Evolutionary conservation across 768 basidiomycete genomes (phyloP).

Genomic region (Suillus ampliporus): DNA sequence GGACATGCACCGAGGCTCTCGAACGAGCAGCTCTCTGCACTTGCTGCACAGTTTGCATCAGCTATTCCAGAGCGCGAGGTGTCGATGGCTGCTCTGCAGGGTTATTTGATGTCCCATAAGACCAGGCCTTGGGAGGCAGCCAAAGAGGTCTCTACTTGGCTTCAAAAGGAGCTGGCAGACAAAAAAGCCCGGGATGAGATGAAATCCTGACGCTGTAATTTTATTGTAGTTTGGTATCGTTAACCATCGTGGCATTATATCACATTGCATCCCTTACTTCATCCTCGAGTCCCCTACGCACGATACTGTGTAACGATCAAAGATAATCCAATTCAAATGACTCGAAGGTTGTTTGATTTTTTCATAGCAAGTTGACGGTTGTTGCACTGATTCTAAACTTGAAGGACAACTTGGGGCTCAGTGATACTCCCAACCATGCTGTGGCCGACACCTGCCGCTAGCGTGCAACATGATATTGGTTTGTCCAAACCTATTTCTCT

Average conservation of each 20-base stretch:
- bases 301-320: no score
- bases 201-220: not conserved
- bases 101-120: slow-evolving; percentile 76
- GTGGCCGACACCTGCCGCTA: no score
- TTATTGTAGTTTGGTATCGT: not conserved
- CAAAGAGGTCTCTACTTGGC: slow-evolving; percentile 50
- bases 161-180: slow-evolving; percentile 47
- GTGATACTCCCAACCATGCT: no score
- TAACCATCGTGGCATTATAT: not conserved
- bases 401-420: no score
- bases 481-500: not conserved
- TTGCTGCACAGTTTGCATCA: slow-evolving; percentile 62
- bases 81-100: slow-evolving; percentile 52
- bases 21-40: slow-evolving; percentile 40
- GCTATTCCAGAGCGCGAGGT: slow-evolving; percentile 53
- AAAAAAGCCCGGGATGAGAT: slow-evolving; percentile 1
- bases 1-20: slow-evolving; percentile 49
- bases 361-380: no score
- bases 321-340: no score
- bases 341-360: no score
- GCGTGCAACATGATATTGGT: not conserved
- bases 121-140: slow-evolving; percentile 61
- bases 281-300: not conserved
- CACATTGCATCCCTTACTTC: not conserved
- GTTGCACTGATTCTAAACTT: no score